These are phyloP conservation scores for Fagus crenata DNA, from an alignment of 306 rosid species.

Conservation along the genomic window DNA sequence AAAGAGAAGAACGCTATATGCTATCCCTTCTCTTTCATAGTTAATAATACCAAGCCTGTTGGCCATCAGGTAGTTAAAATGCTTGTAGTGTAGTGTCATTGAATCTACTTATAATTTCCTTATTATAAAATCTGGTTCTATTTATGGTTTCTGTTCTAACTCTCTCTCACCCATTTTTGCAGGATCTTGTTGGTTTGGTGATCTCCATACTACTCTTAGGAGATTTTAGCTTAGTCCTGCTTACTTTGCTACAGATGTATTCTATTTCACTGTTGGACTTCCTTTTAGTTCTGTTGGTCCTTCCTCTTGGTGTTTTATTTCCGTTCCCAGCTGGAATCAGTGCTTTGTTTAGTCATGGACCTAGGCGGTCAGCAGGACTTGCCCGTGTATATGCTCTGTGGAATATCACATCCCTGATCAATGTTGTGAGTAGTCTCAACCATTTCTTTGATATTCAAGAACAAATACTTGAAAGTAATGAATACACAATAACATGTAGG, in stretches of 20 bases:
- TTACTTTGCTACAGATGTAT: constrained; percentile 81
- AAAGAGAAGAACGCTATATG: constrained; percentile 65
- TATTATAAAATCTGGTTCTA: constrained; percentile 20
- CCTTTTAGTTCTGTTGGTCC: constrained; percentile 69
- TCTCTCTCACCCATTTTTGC: constrained; percentile 26
- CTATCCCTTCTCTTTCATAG: constrained; percentile 58
- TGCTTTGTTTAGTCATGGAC: constrained; percentile 96
- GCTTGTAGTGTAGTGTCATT: constrained; percentile 10
- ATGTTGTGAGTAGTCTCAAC: constrained; percentile 71
- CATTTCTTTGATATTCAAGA: constrained; percentile 7
- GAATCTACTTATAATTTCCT: constrained; percentile 4
- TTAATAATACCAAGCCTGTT: constrained; percentile 71
- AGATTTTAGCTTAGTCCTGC: constrained; percentile 84
- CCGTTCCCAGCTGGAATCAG: constrained; percentile 95
- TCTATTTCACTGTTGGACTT: constrained; percentile 68
- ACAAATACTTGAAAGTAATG: neutral
- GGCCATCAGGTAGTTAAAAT: constrained; percentile 82
- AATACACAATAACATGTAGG: neutral
- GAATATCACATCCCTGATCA: constrained; percentile 91
- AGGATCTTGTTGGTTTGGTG: constrained; percentile 95
- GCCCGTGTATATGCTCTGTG: constrained; percentile 90
- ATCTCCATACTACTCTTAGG: constrained; percentile 76
- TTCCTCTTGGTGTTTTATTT: constrained; percentile 76
- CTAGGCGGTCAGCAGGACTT: constrained; percentile 83
- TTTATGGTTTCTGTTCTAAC: constrained; percentile 17